Base-by-base conservation (phyloP, 257 asterid species). In the Penstemon davidsonii region DNA sequence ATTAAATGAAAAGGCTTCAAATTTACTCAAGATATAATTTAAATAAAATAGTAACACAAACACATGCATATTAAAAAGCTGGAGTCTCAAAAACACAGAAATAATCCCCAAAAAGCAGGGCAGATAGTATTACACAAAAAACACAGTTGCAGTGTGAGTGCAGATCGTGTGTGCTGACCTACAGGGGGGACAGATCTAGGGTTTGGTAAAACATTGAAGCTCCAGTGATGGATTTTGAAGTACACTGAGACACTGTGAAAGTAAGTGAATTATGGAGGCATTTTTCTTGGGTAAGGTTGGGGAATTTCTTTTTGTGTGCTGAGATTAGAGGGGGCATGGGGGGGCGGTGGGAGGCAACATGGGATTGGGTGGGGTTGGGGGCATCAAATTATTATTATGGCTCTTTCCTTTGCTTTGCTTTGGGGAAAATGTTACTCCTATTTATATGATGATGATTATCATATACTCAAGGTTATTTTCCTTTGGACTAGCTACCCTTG, bases 111-210 rank as follows among this genome's bases (percentile, higher is more conserved):
- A 13, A 13, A 66, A 39, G 43, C n/a, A n/a, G 58, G 70, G 75
- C 55, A 62, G 8, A 8, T 12, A 13, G 52, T 38, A 53, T 47
- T 9, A 57, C n/a, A 46, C 62, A 44, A 25, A 25, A 25, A 25
- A 25, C 33, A 25, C 33, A 37, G 77, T 19, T 60, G 37, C 13
- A 44, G 70, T 63, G 64, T 25, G 33, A 25, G 33, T 25, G 33
- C 2, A 68, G 77, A 62, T 83, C 33, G 33, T 25, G 33, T 15
- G 72, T 52, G 71, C 73, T 80, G 82, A 87, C 87, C 95, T 80
- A 83, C 71, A 66, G 68, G 79, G 84, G 85, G 85, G 86, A 81
- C 95, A 89, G 95, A 91, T 91, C 95, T 91, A 85, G 98, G 92
- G 95, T 88, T 91, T 83, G 80, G 78, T 81, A 80, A 84, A 78